Conservation (phyloP, 306 rosid genomes). For the Begonia loranthoides region DNA sequence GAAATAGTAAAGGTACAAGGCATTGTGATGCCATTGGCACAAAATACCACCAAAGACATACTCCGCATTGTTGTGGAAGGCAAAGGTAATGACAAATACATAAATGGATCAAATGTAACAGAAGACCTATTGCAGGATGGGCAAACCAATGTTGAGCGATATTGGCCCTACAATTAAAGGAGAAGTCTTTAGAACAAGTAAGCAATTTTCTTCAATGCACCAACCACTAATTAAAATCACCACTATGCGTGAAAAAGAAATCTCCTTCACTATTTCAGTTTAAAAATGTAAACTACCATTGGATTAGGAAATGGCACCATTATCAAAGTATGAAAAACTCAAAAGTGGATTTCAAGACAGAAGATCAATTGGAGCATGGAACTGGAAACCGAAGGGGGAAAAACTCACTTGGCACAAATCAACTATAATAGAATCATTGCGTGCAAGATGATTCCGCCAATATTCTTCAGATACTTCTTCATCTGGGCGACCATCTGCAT, state of each 20-base stretch:
- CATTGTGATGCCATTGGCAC: constrained; percentile 40
- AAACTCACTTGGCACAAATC: constrained; percentile 60
- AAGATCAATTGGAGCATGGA: neutral
- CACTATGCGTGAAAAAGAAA: too few species aligned
- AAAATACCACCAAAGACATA: constrained; percentile 56
- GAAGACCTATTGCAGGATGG: constrained; percentile 66
- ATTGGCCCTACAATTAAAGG: constrained; percentile 55
- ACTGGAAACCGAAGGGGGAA: neutral
- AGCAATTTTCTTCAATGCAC: too few species aligned
- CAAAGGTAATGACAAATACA: constrained; percentile 76
- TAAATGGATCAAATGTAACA: constrained; percentile 82
- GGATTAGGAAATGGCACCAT: too few species aligned
- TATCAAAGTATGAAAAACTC: too few species aligned
- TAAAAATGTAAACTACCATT: too few species aligned
- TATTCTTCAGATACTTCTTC: constrained; percentile 75
- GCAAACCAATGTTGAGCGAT: constrained; percentile 68
- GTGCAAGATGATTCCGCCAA: constrained; percentile 83
- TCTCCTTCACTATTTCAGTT: too few species aligned
- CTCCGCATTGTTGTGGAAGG: constrained; percentile 60
- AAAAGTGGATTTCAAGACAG: too few species aligned
- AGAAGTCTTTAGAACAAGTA: too few species aligned
- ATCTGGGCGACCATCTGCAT: constrained; percentile 58
- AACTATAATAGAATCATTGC: constrained; percentile 67
- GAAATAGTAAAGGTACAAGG: constrained; percentile 38
- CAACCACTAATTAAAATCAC: too few species aligned